Percentiles rank a stretch among this genome's conserved stretches.
Evolutionary conservation across 805 yeast genomes (phyloP).

Genomic region (Saturnispora zaruensis): DNA sequence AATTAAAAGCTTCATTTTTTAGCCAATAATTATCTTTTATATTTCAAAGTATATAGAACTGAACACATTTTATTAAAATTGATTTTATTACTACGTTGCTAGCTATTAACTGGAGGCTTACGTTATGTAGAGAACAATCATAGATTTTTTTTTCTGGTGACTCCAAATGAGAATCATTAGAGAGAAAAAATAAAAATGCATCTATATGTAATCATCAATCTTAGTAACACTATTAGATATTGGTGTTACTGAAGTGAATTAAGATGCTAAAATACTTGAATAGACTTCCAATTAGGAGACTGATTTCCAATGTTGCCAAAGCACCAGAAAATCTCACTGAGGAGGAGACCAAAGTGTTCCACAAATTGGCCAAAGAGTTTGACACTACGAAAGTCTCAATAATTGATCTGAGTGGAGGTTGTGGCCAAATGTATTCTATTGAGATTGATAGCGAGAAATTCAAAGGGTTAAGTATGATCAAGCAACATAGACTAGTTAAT

Average conservation of each 20-base stretch:
- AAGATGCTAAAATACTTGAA: not conserved
- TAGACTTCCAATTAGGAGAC: not conserved
- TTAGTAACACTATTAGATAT: not conserved
- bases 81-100: not conserved
- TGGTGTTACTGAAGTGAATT: not conserved
- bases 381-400: conserved; percentile 59
- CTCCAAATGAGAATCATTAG: not conserved
- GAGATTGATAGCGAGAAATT: conserved; percentile 63
- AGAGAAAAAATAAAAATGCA: not conserved
- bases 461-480: conserved; percentile 74
- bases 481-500: conserved; percentile 89
- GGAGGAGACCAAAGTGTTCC: conserved; percentile 50
- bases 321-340: conserved; percentile 19
- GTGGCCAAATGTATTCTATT: conserved; percentile 97
- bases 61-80: not conserved
- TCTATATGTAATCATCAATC: not conserved
- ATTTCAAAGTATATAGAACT: not conserved
- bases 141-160: not conserved
- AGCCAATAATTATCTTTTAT: not conserved
- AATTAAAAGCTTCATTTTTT: not conserved
- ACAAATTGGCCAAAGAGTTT: conserved; percentile 45
- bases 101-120: not conserved
- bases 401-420: conserved; percentile 84
- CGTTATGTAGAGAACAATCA: not conserved
- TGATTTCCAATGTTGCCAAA: not conserved